phyloP scores from a whole-genome alignment of 2,329 filamentous ascomycete genomes.

The Ophiostoma australiae region DNA sequence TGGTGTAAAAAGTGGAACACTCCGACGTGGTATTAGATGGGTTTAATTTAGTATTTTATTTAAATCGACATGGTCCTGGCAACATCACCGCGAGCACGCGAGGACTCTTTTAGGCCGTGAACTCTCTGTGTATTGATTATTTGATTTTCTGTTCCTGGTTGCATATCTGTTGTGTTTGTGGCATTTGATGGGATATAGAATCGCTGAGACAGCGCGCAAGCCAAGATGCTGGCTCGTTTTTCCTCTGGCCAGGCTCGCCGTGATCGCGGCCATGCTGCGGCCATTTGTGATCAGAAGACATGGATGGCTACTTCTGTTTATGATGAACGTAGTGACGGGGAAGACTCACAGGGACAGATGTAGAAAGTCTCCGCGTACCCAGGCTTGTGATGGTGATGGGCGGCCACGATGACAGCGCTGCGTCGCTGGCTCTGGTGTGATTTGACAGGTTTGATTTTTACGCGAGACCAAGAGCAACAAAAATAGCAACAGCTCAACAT shows the following conservation, averaged over 20 bases:
- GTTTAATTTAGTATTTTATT: background rate
- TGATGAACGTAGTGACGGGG: no score
- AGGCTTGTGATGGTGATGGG: no score
- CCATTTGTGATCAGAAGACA: background rate
- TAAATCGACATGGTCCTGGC: background rate
- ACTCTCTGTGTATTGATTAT: background rate
- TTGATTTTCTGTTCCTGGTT: background rate
- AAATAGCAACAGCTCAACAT: no score
- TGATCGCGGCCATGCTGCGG: background rate
- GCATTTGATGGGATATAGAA: background rate
- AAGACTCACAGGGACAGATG: no score
- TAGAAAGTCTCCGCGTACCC: no score
- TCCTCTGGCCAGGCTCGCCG: background rate
- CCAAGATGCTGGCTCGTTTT: background rate
- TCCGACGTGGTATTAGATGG: background rate
- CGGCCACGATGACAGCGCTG: background rate
- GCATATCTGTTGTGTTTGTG: no score
- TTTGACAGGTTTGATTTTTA: background rate
- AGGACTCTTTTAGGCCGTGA: no score
- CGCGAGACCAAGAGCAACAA: background rate
- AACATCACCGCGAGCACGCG: conserved; percentile 1
- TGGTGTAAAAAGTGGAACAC: background rate
- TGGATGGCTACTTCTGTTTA: background rate
- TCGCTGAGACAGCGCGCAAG: background rate
- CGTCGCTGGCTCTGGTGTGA: background rate